These are phyloP conservation scores for Kwoniella bestiolae DNA, from an alignment of 768 basidiomycete genomes.

Conservation along the genomic window DNA sequence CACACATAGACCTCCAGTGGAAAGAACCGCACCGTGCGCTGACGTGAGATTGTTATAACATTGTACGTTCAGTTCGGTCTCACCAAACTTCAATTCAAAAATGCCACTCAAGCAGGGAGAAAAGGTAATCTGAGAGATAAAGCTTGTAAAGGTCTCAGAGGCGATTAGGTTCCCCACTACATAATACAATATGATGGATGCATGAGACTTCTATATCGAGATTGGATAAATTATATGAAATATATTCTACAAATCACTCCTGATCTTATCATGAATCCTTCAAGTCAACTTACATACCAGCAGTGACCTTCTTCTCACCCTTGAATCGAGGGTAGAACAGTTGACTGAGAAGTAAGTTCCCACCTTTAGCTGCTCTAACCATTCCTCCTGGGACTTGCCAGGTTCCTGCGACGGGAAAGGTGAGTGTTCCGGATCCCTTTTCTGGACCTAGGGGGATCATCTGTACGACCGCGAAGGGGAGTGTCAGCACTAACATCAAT, in stretches of 20 bases:
- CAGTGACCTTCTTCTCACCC: conserved; percentile 22
- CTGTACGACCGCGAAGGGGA: not conserved
- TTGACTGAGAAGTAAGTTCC: conserved; percentile 76
- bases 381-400: conserved; percentile 88
- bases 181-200: not conserved
- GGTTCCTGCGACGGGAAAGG: conserved; percentile 74
- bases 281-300: not conserved
- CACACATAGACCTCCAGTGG: too few species aligned
- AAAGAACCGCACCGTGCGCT: too few species aligned
- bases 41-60: not conserved
- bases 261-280: not conserved
- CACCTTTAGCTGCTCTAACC: conserved; percentile 86
- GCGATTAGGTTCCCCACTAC: not conserved
- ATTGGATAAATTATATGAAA: too few species aligned
- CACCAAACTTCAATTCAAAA: conserved; percentile 21
- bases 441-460: conserved; percentile 30
- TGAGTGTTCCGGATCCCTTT: conserved; percentile 26
- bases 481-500: not conserved
- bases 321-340: conserved; percentile 76
- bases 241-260: not conserved
- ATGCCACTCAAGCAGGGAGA: conserved; percentile 24
- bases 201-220: not conserved
- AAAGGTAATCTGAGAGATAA: conserved; percentile 30
- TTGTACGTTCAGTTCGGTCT: conserved; percentile 29
- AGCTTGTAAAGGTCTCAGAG: conserved; percentile 28